These are phyloP conservation scores for Piedraia hortae DNA, from an alignment of 2,329 filamentous ascomycete genomes.

Conservation along the genomic window DNA sequence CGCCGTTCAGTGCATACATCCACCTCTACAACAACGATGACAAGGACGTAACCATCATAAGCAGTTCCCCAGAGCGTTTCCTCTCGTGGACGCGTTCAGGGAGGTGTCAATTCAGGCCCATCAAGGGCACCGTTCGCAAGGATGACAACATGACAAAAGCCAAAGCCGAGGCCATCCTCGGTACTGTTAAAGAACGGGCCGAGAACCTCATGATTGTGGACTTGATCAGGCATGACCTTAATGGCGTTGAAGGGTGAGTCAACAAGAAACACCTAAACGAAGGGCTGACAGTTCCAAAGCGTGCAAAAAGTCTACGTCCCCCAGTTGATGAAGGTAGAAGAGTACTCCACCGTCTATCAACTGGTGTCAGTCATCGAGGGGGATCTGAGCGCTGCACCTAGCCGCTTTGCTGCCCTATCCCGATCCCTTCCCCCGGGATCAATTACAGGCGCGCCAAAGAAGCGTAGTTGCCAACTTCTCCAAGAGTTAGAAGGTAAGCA, in stretches of 20 bases:
- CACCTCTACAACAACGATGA: conserved; percentile 25
- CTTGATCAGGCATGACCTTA: conserved; percentile 76
- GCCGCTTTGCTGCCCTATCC: conserved; percentile 49
- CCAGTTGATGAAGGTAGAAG: conserved; percentile 62
- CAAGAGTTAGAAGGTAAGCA: conserved; percentile 33
- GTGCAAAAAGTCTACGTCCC: conserved; percentile 37
- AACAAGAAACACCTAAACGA: not conserved
- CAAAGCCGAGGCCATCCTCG: conserved; percentile 44
- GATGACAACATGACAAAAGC: conserved; percentile 36
- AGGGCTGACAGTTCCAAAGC: conserved; percentile 3
- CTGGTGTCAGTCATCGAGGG: conserved; percentile 76
- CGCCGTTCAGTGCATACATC: conserved; percentile 64
- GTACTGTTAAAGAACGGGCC: conserved; percentile 66
- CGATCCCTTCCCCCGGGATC: conserved; percentile 63
- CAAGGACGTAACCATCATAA: conserved; percentile 33
- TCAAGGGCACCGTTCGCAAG: conserved; percentile 91
- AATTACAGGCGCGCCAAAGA: conserved; percentile 94
- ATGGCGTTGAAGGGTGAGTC: conserved; percentile 52
- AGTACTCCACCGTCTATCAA: conserved; percentile 73
- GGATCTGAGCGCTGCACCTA: conserved; percentile 20
- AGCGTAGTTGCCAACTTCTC: conserved; percentile 66
- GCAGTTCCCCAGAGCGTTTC: conserved; percentile 74
- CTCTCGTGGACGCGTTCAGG: conserved; percentile 37
- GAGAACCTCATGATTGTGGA: conserved; percentile 98
- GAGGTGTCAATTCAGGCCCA: conserved; percentile 56